Conservation (phyloP, 2,329 filamentous ascomycete species). For the Penicillium occitanis region DNA sequence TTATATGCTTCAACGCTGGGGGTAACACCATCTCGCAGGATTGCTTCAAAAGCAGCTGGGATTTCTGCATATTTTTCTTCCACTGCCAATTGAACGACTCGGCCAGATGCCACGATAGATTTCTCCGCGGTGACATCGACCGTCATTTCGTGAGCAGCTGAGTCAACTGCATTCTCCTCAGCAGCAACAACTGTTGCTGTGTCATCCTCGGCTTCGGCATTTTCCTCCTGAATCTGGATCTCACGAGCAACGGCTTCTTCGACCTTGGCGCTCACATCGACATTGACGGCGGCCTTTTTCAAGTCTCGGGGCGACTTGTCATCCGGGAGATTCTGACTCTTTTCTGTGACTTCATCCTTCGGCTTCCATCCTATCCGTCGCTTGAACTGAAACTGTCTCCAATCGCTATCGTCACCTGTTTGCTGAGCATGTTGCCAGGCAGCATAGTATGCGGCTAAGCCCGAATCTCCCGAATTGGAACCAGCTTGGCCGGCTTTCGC, state of each 20-base stretch:
- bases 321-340: conserved; percentile 26
- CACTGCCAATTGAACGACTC: conserved; percentile 72
- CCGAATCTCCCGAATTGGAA: conserved; percentile 58
- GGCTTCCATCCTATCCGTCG: conserved; percentile 87
- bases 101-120: conserved; percentile 70
- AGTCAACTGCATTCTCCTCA: conserved; percentile 28
- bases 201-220: conserved; percentile 43
- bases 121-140: conserved; percentile 57
- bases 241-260: conserved; percentile 82
- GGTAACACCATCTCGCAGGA: conserved; percentile 77
- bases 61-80: conserved; percentile 79
- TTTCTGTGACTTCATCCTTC: conserved; percentile 41
- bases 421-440: conserved; percentile 78
- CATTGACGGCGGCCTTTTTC: conserved; percentile 53
- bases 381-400: conserved; percentile 87
- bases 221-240: conserved; percentile 61
- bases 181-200: conserved; percentile 28
- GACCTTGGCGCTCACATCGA: conserved; percentile 67
- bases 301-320: conserved; percentile 55
- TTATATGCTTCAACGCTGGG: conserved; percentile 90
- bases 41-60: conserved; percentile 83
- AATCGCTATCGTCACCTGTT: conserved; percentile 71
- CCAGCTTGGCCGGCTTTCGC: conserved; percentile 58
- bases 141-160: conserved; percentile 41
- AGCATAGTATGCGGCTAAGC: conserved; percentile 87